phyloP scores from a whole-genome alignment of 257 asterid species.

The Nicotiana obtusifolia region DNA sequence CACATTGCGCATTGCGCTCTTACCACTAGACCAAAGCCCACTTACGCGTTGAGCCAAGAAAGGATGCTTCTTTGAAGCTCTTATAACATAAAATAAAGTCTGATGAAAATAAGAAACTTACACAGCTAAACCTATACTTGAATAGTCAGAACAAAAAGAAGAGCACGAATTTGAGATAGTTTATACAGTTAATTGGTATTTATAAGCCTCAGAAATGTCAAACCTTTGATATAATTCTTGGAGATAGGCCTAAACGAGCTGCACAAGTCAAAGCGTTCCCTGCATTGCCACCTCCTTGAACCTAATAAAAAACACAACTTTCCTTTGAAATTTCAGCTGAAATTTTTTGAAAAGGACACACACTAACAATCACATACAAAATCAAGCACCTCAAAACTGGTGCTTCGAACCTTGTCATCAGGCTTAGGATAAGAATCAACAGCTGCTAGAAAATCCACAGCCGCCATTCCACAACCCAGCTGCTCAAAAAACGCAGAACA shows the following conservation, averaged over 20 bases:
- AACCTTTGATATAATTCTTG: constrained; percentile 87
- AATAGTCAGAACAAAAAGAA: background rate
- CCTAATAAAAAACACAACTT: constrained; percentile 21
- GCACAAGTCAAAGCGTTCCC: constrained; percentile 91
- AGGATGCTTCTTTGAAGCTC: background rate
- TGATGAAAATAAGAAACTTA: background rate
- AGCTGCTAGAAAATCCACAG: constrained; percentile 64
- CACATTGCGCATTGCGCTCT: too few species aligned
- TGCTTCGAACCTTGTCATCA: constrained; percentile 81
- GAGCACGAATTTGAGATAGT: background rate
- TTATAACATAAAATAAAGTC: background rate
- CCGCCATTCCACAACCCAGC: constrained; percentile 67
- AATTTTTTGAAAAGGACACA: too few species aligned
- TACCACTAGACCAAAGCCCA: too few species aligned
- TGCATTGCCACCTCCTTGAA: constrained; percentile 93
- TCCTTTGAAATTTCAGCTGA: background rate
- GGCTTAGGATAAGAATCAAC: constrained; percentile 88
- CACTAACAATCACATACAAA: background rate
- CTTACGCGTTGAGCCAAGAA: background rate
- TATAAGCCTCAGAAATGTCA: background rate
- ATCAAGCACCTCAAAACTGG: constrained; percentile 47
- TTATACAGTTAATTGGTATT: background rate
- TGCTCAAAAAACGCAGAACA: constrained; percentile 16
- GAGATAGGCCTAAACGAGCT: constrained; percentile 76
- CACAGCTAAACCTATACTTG: background rate